These are phyloP conservation scores for Moesziomyces aphidis DNA, from an alignment of 1,284 basidiomycete species.

Conservation along the genomic window DNA sequence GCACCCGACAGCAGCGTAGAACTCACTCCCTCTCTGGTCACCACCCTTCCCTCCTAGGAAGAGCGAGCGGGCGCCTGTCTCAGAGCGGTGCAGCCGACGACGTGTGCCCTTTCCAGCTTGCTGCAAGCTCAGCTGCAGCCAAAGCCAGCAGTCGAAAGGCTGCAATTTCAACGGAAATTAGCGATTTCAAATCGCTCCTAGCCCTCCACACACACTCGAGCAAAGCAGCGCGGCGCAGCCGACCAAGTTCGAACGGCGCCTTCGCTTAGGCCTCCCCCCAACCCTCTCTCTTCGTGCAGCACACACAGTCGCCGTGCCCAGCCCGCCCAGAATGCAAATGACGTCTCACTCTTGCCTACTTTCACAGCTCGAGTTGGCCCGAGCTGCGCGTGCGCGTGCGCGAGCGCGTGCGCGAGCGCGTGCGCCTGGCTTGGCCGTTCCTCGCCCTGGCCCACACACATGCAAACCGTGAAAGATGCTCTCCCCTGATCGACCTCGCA, in stretches of 20 bases:
- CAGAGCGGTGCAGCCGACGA: too few species aligned
- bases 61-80: too few species aligned
- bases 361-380: constrained; percentile 11
- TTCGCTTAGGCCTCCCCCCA: constrained; percentile 1
- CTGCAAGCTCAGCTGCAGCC: too few species aligned
- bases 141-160: too few species aligned
- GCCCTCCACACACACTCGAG: background rate
- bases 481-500: background rate
- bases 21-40: too few species aligned
- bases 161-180: background rate
- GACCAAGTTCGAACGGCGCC: constrained; percentile 7
- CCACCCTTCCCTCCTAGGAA: too few species aligned
- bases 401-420: background rate
- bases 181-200: background rate
- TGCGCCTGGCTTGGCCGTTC: background rate
- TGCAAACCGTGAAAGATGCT: background rate
- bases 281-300: background rate
- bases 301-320: background rate
- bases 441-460: background rate
- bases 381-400: constrained; percentile 6
- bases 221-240: background rate
- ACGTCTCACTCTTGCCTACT: background rate
- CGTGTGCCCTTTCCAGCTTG: too few species aligned
- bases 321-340: background rate
- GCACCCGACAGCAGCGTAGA: too few species aligned